A percentile compares a stretch with the other conserved stretches of the same genome.
These are phyloP conservation scores for Mycena albidolilacea DNA, from an alignment of 768 basidiomycete species.

Conservation along the genomic window DNA sequence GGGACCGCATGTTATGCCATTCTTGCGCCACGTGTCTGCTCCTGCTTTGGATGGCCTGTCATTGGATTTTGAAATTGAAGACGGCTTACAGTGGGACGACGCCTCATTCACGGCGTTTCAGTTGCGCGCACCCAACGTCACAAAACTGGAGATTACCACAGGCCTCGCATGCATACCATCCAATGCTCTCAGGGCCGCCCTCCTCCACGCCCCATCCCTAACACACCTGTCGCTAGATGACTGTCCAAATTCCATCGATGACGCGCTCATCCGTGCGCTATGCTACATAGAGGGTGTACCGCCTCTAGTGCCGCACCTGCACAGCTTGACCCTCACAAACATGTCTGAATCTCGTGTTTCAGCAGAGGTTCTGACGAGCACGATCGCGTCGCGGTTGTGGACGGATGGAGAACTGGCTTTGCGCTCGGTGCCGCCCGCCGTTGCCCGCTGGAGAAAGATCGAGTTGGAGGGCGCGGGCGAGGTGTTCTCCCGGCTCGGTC, in stretches of 20 bases:
- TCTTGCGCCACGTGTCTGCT: background rate
- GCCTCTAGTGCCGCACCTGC: background rate
- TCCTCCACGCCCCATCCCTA: background rate
- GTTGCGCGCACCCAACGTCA: background rate
- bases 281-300: background rate
- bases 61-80: background rate
- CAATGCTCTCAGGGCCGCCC: background rate
- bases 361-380: background rate
- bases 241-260: background rate
- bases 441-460: background rate
- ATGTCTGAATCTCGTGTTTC: background rate
- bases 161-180: background rate
- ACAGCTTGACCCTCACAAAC: background rate
- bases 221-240: background rate
- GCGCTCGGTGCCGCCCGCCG: no score
- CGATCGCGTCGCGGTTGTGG: background rate
- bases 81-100: background rate
- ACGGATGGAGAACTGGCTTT: background rate
- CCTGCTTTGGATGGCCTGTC: background rate
- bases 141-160: no score
- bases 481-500: no score
- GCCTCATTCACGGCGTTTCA: background rate
- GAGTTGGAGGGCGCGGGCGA: no score
- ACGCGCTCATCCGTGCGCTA: background rate
- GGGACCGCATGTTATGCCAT: background rate